These are phyloP conservation scores for Chrysopogon serrulatus DNA, from an alignment of 176 grass and related monocot species.

Conservation along the genomic window DNA sequence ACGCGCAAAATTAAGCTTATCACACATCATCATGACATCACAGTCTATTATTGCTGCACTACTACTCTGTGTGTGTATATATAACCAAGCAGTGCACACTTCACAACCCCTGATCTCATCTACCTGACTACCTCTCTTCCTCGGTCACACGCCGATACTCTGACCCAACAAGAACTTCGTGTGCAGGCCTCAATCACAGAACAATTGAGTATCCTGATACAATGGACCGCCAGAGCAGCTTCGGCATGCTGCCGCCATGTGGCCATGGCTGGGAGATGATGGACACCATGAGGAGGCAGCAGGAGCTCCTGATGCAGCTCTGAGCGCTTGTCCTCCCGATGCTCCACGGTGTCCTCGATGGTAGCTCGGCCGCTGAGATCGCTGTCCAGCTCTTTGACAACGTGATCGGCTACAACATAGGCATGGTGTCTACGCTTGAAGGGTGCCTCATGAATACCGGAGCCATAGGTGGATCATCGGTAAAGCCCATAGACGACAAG, in stretches of 20 bases:
- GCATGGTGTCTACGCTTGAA: background rate
- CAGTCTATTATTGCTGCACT: too few relatives aligned
- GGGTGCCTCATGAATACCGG: background rate
- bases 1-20: too few relatives aligned
- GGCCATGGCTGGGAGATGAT: background rate
- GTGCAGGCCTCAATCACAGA: too few relatives aligned
- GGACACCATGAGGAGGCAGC: slow-evolving; percentile 2
- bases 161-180: too few relatives aligned
- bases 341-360: background rate
- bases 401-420: background rate
- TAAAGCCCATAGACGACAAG: background rate
- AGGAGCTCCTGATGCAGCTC: slow-evolving; percentile 26
- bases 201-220: too few relatives aligned
- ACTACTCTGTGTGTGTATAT: too few relatives aligned
- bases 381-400: background rate
- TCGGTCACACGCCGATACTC: too few relatives aligned
- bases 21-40: too few relatives aligned
- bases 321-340: slow-evolving; percentile 11
- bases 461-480: background rate
- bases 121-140: too few relatives aligned
- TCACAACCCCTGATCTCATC: too few relatives aligned
- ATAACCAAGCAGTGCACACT: too few relatives aligned
- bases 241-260: background rate
- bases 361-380: background rate
- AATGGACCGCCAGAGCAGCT: background rate